A percentile compares a stretch with the other conserved stretches of the same genome.
Evolutionary conservation across 2,329 filamentous ascomycete genomes (phyloP).

Genomic region (Tolypocladium guangdongense): DNA sequence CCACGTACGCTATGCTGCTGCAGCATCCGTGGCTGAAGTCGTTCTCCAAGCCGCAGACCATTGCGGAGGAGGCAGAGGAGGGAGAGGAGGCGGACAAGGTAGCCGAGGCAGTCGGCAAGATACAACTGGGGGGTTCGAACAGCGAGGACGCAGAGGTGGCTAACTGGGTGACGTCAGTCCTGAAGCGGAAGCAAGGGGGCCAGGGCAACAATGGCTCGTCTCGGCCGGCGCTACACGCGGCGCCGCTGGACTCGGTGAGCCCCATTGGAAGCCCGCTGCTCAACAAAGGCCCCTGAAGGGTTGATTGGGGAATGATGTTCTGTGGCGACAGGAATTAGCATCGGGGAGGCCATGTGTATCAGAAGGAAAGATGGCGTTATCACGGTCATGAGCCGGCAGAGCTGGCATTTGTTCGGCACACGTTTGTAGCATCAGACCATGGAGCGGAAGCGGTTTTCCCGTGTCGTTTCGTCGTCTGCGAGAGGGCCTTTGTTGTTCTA

Average conservation of each 20-base stretch:
- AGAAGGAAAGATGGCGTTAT: not conserved
- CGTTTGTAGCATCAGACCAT: not conserved
- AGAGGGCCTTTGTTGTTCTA: not conserved
- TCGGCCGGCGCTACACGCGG: conserved; percentile 79
- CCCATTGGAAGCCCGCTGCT: conserved; percentile 31
- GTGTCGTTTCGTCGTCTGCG: not conserved
- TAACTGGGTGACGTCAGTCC: conserved; percentile 65
- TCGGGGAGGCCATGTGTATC: not conserved
- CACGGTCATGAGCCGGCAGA: not conserved
- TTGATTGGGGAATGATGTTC: not conserved
- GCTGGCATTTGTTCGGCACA: conserved; percentile 1
- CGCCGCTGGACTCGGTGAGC: conserved; percentile 66
- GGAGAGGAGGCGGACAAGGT: conserved; percentile 35
- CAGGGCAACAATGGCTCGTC: conserved; percentile 32
- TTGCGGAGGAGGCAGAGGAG: conserved; percentile 59
- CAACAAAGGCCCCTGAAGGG: not conserved
- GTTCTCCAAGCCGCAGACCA: conserved; percentile 65
- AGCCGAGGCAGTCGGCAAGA: conserved; percentile 31
- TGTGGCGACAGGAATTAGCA: not conserved
- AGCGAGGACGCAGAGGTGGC: conserved; percentile 71
- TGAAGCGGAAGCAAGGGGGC: conserved; percentile 48
- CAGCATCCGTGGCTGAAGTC: conserved; percentile 79
- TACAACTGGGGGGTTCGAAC: conserved; percentile 26
- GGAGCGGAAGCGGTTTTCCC: not conserved
- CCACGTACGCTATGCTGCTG: conserved; percentile 84